These are phyloP conservation scores for Nematocida minor DNA, from an alignment of 371 early-diverging fungal genomes.

Conservation along the genomic window DNA sequence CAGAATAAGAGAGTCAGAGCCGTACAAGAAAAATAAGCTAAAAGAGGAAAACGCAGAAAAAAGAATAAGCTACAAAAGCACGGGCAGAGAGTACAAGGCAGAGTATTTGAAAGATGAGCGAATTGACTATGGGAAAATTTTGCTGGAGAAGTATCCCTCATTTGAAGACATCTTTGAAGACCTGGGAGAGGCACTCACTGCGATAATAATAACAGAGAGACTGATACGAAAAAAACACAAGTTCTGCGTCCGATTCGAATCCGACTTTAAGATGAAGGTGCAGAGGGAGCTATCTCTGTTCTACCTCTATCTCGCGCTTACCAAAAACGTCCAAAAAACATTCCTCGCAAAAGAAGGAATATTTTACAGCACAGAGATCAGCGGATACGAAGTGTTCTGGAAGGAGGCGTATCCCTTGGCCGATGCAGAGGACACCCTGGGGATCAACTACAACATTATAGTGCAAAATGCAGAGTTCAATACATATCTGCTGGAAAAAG, in stretches of 20 bases:
- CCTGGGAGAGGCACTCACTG: constrained; percentile 29
- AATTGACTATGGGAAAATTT: constrained; percentile 37
- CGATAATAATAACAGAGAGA: constrained; percentile 34
- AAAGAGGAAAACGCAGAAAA: constrained; percentile 29
- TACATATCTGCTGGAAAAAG: constrained; percentile 40
- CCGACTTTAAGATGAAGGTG: constrained; percentile 2
- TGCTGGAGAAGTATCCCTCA: constrained; percentile 44
- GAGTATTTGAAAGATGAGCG: constrained; percentile 24
- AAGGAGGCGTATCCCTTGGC: constrained; percentile 21
- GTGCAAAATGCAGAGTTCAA: constrained; percentile 28
- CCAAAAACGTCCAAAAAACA: neutral
- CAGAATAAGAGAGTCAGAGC: constrained; percentile 46
- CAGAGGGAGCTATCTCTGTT: constrained; percentile 31
- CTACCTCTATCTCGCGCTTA: constrained; percentile 18
- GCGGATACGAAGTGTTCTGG: constrained; percentile 38
- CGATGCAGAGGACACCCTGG: constrained; percentile 25
- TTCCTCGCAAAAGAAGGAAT: constrained; percentile 12
- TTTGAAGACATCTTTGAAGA: constrained; percentile 48
- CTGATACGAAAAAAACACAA: neutral
- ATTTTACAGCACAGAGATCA: constrained; percentile 9
- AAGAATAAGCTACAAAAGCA: neutral
- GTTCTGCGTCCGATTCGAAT: neutral
- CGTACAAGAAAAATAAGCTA: constrained; percentile 32
- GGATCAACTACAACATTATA: constrained; percentile 34
- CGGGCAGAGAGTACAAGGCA: constrained; percentile 3